Conservation (phyloP, 2,329 filamentous ascomycete genomes). For the Phialophora chinensis region DNA sequence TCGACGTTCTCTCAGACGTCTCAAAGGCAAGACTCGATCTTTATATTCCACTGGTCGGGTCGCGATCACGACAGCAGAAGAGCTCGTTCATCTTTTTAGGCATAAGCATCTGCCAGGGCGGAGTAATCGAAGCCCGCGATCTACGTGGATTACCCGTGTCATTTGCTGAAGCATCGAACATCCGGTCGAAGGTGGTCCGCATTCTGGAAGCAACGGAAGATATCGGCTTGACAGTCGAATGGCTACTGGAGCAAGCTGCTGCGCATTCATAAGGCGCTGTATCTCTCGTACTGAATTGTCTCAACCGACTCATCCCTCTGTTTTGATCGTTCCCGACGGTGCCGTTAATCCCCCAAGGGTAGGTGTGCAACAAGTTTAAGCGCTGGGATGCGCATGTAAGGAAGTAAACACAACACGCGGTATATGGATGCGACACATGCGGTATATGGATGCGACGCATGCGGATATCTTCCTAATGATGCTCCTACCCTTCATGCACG, state of each 20-base stretch:
- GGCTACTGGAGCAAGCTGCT: slow-evolving; percentile 43
- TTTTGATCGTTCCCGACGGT: not conserved
- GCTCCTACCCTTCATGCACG: not conserved
- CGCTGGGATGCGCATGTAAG: not conserved
- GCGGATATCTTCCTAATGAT: not conserved
- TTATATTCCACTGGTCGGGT: slow-evolving; percentile 27
- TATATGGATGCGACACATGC: not conserved
- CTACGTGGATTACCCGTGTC: slow-evolving; percentile 45
- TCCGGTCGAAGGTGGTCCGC: slow-evolving; percentile 46
- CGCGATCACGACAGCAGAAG: slow-evolving; percentile 11
- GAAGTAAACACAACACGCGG: not conserved
- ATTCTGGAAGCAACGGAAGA: slow-evolving; percentile 54
- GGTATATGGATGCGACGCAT: not conserved
- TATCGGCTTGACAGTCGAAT: slow-evolving; percentile 52
- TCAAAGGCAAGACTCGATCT: slow-evolving; percentile 34
- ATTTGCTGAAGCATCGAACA: slow-evolving; percentile 36
- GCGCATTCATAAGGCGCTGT: not conserved
- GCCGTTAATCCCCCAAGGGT: not conserved
- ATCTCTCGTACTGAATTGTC: not conserved
- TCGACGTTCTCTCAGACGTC: slow-evolving; percentile 35
- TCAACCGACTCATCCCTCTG: not conserved
- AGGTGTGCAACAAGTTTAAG: not conserved
- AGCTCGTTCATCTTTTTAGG: slow-evolving; percentile 28
- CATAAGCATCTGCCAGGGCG: slow-evolving; percentile 50
- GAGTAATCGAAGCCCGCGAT: slow-evolving; percentile 48